These are phyloP conservation scores for Tetrapisispora nanseiensis DNA, from an alignment of 805 yeast species.

Conservation along the genomic window DNA sequence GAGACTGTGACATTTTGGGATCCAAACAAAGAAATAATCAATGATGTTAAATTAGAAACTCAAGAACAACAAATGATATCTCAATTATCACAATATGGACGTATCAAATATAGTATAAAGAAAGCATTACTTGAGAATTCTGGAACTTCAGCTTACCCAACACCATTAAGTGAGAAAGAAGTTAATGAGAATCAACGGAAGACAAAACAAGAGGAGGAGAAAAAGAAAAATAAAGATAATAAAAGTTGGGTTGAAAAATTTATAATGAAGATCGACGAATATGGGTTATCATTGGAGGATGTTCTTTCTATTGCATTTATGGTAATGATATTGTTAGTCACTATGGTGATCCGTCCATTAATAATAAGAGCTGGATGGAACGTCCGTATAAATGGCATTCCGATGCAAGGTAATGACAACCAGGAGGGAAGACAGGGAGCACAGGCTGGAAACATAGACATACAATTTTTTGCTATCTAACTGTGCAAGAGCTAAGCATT, in stretches of 20 bases:
- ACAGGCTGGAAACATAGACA: constrained; percentile 13
- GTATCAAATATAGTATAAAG: constrained; percentile 9
- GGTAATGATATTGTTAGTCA: constrained; percentile 11
- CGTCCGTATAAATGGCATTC: constrained; percentile 18
- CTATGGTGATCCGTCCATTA: constrained; percentile 13
- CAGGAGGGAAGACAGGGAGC: constrained; percentile 1
- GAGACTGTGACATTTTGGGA: constrained; percentile 13
- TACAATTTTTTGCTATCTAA: constrained; percentile 23
- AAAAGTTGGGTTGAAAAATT: constrained; percentile 2
- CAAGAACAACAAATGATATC: not conserved
- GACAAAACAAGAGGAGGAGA: not conserved
- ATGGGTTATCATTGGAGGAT: constrained; percentile 17
- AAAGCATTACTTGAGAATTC: constrained; percentile 10
- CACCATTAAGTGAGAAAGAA: not conserved
- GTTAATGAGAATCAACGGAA: not conserved
- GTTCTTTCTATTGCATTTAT: constrained; percentile 15
- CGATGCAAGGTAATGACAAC: constrained; percentile 2
- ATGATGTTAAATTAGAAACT: constrained; percentile 5
- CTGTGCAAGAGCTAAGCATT: not conserved
- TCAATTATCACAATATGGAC: constrained; percentile 8
- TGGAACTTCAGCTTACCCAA: constrained; percentile 2
- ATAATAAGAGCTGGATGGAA: constrained; percentile 23
- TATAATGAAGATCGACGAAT: constrained; percentile 3
- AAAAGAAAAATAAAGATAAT: not conserved
- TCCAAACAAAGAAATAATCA: constrained; percentile 4